Evolutionary conservation across 176 grass and related monocot species (phyloP), one percentile per base, ranked within the genome.

Genomic region (Elymus sibiricus): DNA sequence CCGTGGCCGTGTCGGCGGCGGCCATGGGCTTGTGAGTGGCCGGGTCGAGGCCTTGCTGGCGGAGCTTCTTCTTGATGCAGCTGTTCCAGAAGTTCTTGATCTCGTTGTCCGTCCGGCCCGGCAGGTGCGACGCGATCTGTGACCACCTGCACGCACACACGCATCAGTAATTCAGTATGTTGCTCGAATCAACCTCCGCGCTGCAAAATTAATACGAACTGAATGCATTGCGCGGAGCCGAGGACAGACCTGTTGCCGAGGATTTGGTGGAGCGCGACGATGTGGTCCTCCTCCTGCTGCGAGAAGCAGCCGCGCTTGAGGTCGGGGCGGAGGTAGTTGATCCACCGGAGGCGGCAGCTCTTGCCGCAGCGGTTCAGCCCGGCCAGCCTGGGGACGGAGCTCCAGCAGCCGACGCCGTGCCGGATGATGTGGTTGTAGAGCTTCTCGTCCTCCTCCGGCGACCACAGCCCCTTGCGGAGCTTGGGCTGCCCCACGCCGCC

Each of bases 401-500:
- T 96, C 94, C 94, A 96, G 88, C 94, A 93, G 0, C 94, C 94
- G 27, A 96, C 91, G 47, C 94, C 94, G 55, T 89, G 90, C 43
- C 89, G 90, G 81, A 96, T 93, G 94, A 96, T 90, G 89, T 95
- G 94, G 77, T 93, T 96, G 91, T 93, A 96, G 44, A 96, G 88
- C 89, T 96, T 96, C 79, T 95, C 91, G 86, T 96, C 94, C 29
- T 96, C 94, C 86, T 96, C 94, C 10, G 94, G 94, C 12, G 94
- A 96, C 94, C 94, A 96, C 11, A 96, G 83, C 17, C 94, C 94
- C 86, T 96, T 96, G 72, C 94, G 88, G 40, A 96, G 87, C 91
- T 96, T 96, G 44, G 92, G 70, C 89, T 93, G 89, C 82, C n/a
- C 3, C 22, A 22, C 80, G 80, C 86, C 70, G 22, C 42, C 25